phyloP scores from a whole-genome alignment of 2,329 filamentous ascomycete species.

The Monilinia polystroma region DNA sequence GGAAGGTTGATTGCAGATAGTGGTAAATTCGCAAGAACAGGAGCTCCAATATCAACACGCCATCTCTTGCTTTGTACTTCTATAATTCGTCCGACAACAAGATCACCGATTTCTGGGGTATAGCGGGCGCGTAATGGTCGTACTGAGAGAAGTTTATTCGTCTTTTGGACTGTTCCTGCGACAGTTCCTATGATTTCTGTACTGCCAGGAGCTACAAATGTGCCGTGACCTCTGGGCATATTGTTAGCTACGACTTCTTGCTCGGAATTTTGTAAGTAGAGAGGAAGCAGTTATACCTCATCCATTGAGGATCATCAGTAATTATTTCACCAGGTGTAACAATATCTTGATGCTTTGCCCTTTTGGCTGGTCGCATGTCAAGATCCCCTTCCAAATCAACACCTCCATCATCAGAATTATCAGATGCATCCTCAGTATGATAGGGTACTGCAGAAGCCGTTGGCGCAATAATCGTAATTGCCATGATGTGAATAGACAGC shows the following conservation, averaged over 20 bases:
- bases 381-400: conserved; percentile 40
- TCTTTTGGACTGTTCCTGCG: conserved; percentile 85
- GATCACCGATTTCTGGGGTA: conserved; percentile 91
- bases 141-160: conserved; percentile 94
- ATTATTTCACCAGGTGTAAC: conserved; percentile 88
- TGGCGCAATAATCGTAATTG: conserved; percentile 41
- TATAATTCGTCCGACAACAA: conserved; percentile 89
- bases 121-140: conserved; percentile 89
- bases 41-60: conserved; percentile 91
- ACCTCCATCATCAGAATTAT: conserved; percentile 38
- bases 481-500: conserved; percentile 32
- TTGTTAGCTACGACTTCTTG: conserved; percentile 27
- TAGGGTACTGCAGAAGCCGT: conserved; percentile 33
- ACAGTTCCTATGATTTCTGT: conserved; percentile 83
- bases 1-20: conserved; percentile 92
- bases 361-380: conserved; percentile 47
- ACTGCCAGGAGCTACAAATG: conserved; percentile 64
- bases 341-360: conserved; percentile 51
- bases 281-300: conserved; percentile 58
- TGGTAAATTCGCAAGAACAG: conserved; percentile 79
- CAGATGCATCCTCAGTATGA: conserved; percentile 24
- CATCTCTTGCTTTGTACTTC: conserved; percentile 92
- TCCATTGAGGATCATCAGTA: conserved; percentile 93
- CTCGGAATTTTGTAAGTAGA: neutral
- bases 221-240: conserved; percentile 79